A percentile compares a stretch with the other conserved stretches of the same genome.
These are phyloP conservation scores for Ophiosphaerella korrae DNA, from an alignment of 2,329 filamentous ascomycete genomes.

Conservation along the genomic window DNA sequence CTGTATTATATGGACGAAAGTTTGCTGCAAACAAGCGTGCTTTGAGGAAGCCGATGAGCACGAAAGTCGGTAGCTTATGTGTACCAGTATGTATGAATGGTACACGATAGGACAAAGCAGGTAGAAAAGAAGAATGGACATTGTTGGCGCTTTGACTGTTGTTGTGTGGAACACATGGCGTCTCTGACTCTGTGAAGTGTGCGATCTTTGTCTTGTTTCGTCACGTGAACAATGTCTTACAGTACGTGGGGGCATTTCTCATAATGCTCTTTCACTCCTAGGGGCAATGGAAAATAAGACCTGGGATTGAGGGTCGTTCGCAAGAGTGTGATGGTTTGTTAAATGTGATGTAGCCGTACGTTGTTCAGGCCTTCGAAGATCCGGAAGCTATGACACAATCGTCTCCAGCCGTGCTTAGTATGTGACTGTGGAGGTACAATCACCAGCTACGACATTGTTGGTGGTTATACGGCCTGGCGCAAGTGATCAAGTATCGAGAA, in stretches of 20 bases:
- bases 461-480: neutral
- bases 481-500: slow-evolving; percentile 48
- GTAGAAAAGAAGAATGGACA: slow-evolving; percentile 16
- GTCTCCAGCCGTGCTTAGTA: slow-evolving; percentile 6
- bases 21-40: slow-evolving; percentile 17
- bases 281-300: neutral
- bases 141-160: slow-evolving; percentile 39
- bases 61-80: too few species aligned
- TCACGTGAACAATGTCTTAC: slow-evolving; percentile 25
- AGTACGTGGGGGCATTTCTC: slow-evolving; percentile 7
- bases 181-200: slow-evolving; percentile 21
- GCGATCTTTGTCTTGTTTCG: slow-evolving; percentile 27
- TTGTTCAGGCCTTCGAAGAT: slow-evolving; percentile 13
- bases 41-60: neutral
- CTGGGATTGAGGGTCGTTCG: neutral
- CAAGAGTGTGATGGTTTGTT: slow-evolving; percentile 7
- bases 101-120: slow-evolving; percentile 34
- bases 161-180: slow-evolving; percentile 25
- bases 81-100: slow-evolving; percentile 29
- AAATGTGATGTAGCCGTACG: slow-evolving; percentile 12
- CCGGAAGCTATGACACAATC: slow-evolving; percentile 5
- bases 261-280: slow-evolving; percentile 18
- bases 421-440: neutral
- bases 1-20: neutral
- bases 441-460: neutral